phyloP scores from a whole-genome alignment of 441 rosid species.

The Cnidoscolus chayamansa region DNA sequence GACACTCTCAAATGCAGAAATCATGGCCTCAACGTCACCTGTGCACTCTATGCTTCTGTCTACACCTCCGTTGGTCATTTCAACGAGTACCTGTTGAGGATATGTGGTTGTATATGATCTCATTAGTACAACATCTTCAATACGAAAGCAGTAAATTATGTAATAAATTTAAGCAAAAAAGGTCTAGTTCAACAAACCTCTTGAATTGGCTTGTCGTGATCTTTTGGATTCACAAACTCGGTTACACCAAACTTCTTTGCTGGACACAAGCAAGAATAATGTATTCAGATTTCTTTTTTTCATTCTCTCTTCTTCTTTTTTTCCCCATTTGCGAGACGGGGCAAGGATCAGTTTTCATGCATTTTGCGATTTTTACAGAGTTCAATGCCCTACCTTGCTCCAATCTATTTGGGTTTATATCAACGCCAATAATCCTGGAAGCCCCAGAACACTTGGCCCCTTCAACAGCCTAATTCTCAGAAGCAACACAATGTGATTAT shows the following conservation, averaged over 20 bases:
- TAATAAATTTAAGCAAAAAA: not conserved
- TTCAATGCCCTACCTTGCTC: slow-evolving; percentile 9
- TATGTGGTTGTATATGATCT: not conserved
- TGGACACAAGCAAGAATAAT: not conserved
- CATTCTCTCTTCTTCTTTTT: too few species aligned
- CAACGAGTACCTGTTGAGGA: slow-evolving; percentile 29
- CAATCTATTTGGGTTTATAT: slow-evolving; percentile 30
- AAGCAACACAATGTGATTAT: not conserved
- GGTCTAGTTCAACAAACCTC: slow-evolving; percentile 21
- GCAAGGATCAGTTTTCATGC: too few species aligned
- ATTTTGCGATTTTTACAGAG: too few species aligned
- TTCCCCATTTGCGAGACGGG: too few species aligned
- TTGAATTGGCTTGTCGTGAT: slow-evolving; percentile 31
- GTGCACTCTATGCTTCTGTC: slow-evolving; percentile 41
- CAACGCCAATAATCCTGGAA: slow-evolving; percentile 44
- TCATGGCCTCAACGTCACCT: slow-evolving; percentile 35
- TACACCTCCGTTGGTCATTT: slow-evolving; percentile 41
- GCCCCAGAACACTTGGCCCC: slow-evolving; percentile 44
- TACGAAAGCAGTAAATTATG: not conserved
- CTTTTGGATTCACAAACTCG: slow-evolving; percentile 31
- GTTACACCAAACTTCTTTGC: slow-evolving; percentile 34
- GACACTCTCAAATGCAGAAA: slow-evolving; percentile 42
- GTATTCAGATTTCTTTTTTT: not conserved
- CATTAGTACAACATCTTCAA: not conserved
- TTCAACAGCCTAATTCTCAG: slow-evolving; percentile 36